phyloP scores from a whole-genome alignment of 106 monocot species.

The Vanilla planifolia region DNA sequence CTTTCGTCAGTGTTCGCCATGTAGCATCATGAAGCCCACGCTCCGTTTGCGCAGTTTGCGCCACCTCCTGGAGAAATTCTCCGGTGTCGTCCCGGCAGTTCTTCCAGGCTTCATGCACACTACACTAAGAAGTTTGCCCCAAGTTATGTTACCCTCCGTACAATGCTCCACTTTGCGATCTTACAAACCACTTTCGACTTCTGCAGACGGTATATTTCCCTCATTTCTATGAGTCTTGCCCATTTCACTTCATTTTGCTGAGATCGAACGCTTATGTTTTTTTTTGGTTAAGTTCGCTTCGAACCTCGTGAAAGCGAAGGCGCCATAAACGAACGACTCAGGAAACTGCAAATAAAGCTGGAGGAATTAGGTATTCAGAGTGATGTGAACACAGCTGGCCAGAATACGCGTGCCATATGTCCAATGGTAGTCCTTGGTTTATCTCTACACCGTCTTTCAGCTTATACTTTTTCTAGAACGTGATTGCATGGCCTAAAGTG shows the following conservation, averaged over 20 bases:
- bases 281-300: background rate
- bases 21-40: background rate
- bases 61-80: background rate
- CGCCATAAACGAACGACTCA: background rate
- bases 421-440: constrained; percentile 2
- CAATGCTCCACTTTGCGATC: background rate
- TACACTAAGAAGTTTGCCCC: background rate
- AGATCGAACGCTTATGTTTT: background rate
- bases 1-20: background rate
- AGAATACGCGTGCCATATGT: background rate
- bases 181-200: background rate
- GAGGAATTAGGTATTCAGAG: background rate
- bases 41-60: background rate
- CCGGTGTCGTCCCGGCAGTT: background rate
- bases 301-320: background rate
- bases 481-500: too few species aligned
- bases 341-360: constrained; percentile 1
- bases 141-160: background rate
- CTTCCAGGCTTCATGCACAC: background rate
- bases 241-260: background rate
- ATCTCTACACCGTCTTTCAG: background rate
- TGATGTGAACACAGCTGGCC: background rate
- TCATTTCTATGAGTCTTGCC: background rate
- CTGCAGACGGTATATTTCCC: background rate
- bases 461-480: too few species aligned